Base-by-base conservation (phyloP, 768 basidiomycete species). In the Suillus decipiens region DNA sequence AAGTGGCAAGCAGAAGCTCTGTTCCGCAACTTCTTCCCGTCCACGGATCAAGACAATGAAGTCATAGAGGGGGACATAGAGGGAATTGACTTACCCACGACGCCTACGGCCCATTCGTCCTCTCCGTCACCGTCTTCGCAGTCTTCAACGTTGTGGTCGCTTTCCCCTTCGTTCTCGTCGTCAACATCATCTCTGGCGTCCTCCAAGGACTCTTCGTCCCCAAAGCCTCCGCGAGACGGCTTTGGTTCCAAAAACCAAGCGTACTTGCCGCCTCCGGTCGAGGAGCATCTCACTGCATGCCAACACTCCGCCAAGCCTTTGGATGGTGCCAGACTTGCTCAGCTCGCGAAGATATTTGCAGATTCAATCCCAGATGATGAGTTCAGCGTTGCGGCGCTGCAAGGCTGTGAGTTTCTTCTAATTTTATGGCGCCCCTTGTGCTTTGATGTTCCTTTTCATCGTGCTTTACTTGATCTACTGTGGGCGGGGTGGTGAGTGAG, bases 11-110 rank as follows among this genome's bases (percentile, higher is more conserved):
- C 92, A 1, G 90, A 94, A 74, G 86, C 86, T 24, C 81, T 95
- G 47, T 95, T 93, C 86, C 85, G 89, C 64, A 94, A 94, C 76
- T 95, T 95, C 78, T 95, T 94, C 88, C 93, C 93, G 0, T 90
- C 85, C 17, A 80, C 84, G 11, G 89, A 90, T 58, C 80, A 78
- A 54, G 82, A 84, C 57, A 66, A 71, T 2, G 76, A 77, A 24
- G 68, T 72, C 4, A 59, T 68, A 59, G 77, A 78, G 41, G 76
- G 78, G 1, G 82, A 84, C 39, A 72, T 84, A 17, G 83, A 81
- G 55, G 73, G 81, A 12, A 73, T 84, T 54, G 83, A 83, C 54
- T 69, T 84, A 14, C 73, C 76, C 17, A 69, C 72, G 42, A 69
- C 75, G 12, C 74, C 80, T 8, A 69, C 81, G 1, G 78, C 80